A percentile compares a stretch with the other conserved stretches of the same genome.
These are phyloP conservation scores for Zygosaccharomyces bisporus DNA, from an alignment of 805 yeast species.

Conservation along the genomic window DNA sequence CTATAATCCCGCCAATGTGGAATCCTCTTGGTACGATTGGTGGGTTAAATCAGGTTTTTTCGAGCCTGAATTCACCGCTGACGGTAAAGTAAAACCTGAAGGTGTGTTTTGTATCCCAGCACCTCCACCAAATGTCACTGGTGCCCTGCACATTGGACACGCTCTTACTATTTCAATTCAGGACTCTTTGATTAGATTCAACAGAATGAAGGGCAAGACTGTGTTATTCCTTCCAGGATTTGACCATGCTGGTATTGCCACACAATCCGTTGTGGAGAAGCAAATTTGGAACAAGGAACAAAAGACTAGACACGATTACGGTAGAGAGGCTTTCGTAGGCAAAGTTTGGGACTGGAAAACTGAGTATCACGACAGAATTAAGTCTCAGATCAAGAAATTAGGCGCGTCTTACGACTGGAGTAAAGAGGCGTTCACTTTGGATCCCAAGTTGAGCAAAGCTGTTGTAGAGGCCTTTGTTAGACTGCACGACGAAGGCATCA, in stretches of 20 bases:
- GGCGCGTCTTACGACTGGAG: conserved; percentile 98
- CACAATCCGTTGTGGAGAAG: conserved; percentile 97
- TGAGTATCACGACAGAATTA: conserved; percentile 82
- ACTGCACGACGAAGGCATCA: conserved; percentile 90
- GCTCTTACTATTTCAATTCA: conserved; percentile 94
- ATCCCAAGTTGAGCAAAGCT: conserved; percentile 69
- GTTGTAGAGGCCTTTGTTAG: conserved; percentile 89
- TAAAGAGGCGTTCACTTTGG: conserved; percentile 90
- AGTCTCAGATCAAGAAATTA: conserved; percentile 73
- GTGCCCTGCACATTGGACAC: conserved; percentile 98
- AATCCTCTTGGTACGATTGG: conserved; percentile 97
- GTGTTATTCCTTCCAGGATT: conserved; percentile 92
- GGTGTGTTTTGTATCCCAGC: conserved; percentile 90
- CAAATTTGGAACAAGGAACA: conserved; percentile 84
- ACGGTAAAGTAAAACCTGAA: conserved; percentile 73
- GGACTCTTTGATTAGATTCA: conserved; percentile 86
- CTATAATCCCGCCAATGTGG: conserved; percentile 87
- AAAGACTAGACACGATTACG: conserved; percentile 90
- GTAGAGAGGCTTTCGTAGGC: conserved; percentile 83
- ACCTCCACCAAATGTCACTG: conserved; percentile 99
- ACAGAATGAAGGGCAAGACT: conserved; percentile 97
- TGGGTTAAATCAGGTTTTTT: conserved; percentile 88
- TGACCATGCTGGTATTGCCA: conserved; percentile 99
- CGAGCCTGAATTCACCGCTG: conserved; percentile 74
- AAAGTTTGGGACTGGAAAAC: conserved; percentile 99